Conservation (phyloP, 1,139 yeast genomes). For the Zhuliangozyma parablackwelliae region DNA sequence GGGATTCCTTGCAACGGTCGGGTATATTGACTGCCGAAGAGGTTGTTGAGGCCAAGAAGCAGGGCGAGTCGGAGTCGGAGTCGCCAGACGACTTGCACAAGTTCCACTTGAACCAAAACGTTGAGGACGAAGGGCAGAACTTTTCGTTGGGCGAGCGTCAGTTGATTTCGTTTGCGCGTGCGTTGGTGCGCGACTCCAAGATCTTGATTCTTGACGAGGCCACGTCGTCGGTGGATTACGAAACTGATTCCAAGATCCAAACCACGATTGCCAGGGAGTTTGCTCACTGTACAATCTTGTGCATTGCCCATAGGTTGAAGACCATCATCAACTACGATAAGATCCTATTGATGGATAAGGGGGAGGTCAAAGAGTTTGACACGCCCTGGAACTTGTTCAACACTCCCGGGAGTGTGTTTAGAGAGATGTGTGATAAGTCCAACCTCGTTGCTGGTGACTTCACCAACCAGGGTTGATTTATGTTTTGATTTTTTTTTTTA, state of each 20-base stretch:
- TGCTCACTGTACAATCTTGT: constrained; percentile 43
- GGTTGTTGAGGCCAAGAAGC: constrained; percentile 16
- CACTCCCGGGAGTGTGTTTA: constrained; percentile 30
- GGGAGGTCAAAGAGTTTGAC: constrained; percentile 47
- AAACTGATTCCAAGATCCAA: constrained; percentile 50
- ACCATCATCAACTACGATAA: constrained; percentile 50
- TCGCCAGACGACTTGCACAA: constrained; percentile 31
- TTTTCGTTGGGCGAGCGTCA: constrained; percentile 55
- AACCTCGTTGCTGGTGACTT: constrained; percentile 20
- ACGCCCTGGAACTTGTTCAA: constrained; percentile 42
- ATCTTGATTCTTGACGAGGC: constrained; percentile 54
- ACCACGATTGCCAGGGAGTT: constrained; percentile 44
- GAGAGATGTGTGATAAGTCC: constrained; percentile 37
- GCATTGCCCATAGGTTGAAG: constrained; percentile 54
- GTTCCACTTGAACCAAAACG: constrained; percentile 48
- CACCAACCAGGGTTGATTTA: constrained; percentile 2
- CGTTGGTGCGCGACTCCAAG: constrained; percentile 46
- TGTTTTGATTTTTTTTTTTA: background rate
- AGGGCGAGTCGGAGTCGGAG: too few species aligned
- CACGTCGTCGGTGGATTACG: constrained; percentile 54
- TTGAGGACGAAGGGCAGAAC: constrained; percentile 52
- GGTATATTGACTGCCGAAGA: constrained; percentile 34
- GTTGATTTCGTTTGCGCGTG: constrained; percentile 50
- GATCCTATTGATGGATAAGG: constrained; percentile 50
- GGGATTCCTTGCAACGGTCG: constrained; percentile 43